phyloP scores from a whole-genome alignment of 306 rosid genomes.

The Vicia sativa region DNA sequence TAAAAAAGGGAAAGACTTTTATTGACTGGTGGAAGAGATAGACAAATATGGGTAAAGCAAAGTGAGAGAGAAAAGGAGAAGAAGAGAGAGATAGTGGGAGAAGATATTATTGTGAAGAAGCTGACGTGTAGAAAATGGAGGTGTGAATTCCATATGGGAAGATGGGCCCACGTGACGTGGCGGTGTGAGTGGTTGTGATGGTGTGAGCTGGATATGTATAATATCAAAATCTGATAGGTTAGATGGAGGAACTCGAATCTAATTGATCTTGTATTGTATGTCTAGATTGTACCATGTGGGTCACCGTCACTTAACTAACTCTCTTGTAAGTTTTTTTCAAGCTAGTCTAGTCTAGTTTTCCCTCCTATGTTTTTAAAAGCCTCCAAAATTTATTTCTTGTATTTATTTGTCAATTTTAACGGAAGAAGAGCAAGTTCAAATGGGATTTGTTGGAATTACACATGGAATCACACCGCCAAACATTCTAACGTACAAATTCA shows the following conservation, averaged over 20 bases:
- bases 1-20: background rate
- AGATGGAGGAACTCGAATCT: conserved; percentile 32
- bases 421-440: too few species aligned
- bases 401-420: too few species aligned
- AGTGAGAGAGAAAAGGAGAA: background rate
- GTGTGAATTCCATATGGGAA: conserved; percentile 44
- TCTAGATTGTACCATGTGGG: conserved; percentile 51
- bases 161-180: conserved; percentile 43
- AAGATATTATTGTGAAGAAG: conserved; percentile 57
- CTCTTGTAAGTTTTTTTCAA: too few species aligned
- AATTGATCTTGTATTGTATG: conserved; percentile 34
- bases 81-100: conserved; percentile 34
- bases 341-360: too few species aligned
- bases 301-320: background rate
- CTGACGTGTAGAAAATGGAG: conserved; percentile 59
- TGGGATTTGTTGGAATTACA: too few species aligned
- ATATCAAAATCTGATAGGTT: conserved; percentile 45
- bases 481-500: too few species aligned
- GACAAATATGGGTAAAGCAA: conserved; percentile 25
- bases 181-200: conserved; percentile 11
- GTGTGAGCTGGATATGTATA: conserved; percentile 40
- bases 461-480: too few species aligned
- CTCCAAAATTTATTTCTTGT: too few species aligned
- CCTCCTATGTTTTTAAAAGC: too few species aligned
- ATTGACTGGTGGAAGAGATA: conserved; percentile 52